Percentiles rank a stretch among this genome's conserved stretches.
These are phyloP conservation scores for Tolypocladium guangdongense DNA, from an alignment of 2,329 filamentous ascomycete species.

Conservation along the genomic window DNA sequence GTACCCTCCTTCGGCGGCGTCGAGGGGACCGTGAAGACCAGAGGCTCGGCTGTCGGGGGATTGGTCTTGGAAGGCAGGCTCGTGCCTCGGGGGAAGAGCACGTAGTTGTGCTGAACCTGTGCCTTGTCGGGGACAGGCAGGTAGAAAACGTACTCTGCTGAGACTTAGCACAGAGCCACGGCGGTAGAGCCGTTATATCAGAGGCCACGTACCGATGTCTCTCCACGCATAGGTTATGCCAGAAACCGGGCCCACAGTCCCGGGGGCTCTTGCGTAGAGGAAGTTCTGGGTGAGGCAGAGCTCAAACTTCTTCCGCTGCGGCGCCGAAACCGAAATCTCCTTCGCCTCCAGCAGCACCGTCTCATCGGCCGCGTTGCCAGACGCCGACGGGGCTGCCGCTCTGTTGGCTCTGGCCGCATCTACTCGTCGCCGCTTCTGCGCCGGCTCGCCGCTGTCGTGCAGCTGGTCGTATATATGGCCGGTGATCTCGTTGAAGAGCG, in stretches of 20 bases:
- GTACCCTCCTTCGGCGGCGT: conserved; percentile 49
- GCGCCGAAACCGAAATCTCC: conserved; percentile 56
- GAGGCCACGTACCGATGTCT: conserved; percentile 42
- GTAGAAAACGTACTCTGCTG: conserved; percentile 49
- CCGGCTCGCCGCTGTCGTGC: conserved; percentile 29
- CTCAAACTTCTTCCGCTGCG: conserved; percentile 58
- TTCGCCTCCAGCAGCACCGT: conserved; percentile 47
- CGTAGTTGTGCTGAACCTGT: conserved; percentile 54
- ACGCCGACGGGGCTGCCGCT: background rate
- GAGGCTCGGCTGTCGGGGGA: conserved; percentile 37
- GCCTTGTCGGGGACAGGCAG: conserved; percentile 55
- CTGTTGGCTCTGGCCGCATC: conserved; percentile 26
- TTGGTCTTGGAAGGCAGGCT: conserved; percentile 39
- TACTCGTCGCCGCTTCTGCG: conserved; percentile 41
- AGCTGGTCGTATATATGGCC: conserved; percentile 37
- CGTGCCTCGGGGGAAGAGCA: conserved; percentile 47
- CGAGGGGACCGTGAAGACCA: conserved; percentile 53
- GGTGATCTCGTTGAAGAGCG: conserved; percentile 47
- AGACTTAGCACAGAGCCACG: conserved; percentile 5
- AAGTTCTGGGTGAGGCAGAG: conserved; percentile 50
- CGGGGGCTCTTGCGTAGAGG: conserved; percentile 44
- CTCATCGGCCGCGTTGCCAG: conserved; percentile 33
- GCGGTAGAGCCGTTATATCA: background rate
- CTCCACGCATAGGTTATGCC: conserved; percentile 49
- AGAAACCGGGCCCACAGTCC: conserved; percentile 38